Evolutionary conservation across 306 rosid genomes (phyloP).

Genomic region (Senna siamea): DNA sequence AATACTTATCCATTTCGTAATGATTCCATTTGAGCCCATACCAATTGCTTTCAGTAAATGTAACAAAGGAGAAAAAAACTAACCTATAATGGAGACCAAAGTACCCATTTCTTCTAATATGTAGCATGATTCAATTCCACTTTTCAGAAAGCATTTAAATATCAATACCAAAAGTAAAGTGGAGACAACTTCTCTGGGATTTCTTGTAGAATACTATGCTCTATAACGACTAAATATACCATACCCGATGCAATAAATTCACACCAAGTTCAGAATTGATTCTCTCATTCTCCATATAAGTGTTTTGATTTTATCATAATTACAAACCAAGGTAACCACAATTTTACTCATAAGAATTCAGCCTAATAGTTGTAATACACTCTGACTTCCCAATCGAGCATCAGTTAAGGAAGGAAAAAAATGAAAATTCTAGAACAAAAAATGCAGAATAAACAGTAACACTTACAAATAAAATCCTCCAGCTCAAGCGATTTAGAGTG

Average conservation of each 20-base stretch:
- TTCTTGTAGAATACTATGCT: not conserved
- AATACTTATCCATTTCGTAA: not conserved
- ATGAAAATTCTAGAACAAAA: too few species aligned
- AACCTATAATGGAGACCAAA: conserved; percentile 51
- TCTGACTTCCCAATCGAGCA: too few species aligned
- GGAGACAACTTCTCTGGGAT: not conserved
- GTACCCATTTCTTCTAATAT: not conserved
- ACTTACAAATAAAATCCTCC: too few species aligned
- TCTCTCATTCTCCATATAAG: not conserved
- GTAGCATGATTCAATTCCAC: not conserved
- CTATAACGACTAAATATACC: too few species aligned
- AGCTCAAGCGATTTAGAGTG: too few species aligned
- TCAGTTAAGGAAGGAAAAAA: too few species aligned
- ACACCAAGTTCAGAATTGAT: not conserved
- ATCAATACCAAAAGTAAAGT: not conserved
- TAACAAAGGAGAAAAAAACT: conserved; percentile 31
- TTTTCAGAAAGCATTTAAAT: conserved; percentile 4
- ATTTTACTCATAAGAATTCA: not conserved
- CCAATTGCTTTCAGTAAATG: not conserved
- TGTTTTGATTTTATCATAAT: not conserved
- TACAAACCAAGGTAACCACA: not conserved
- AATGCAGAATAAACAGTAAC: too few species aligned
- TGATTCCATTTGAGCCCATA: conserved; percentile 4
- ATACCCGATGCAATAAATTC: not conserved
- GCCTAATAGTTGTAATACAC: too few species aligned